These are phyloP conservation scores for Scedosporium boydii DNA, from an alignment of 2,329 filamentous ascomycete species.

Conservation along the genomic window DNA sequence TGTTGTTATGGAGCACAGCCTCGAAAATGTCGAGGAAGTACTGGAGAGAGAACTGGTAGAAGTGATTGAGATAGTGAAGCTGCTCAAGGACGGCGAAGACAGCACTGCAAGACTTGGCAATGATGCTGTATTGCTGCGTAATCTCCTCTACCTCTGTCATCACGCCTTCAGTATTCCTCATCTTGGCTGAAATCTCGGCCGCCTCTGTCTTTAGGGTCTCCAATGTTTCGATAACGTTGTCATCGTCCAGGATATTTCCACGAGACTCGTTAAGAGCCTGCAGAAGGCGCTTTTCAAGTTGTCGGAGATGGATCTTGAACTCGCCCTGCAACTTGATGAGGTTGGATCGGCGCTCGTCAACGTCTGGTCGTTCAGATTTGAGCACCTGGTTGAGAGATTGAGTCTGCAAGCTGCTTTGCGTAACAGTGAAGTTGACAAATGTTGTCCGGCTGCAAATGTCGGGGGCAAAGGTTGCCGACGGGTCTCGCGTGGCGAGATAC, in stretches of 20 bases:
- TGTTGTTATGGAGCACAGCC: slow-evolving; percentile 74
- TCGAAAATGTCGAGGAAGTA: slow-evolving; percentile 99
- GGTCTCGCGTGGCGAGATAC: slow-evolving; percentile 90
- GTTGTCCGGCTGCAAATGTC: slow-evolving; percentile 98
- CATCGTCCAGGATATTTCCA: slow-evolving; percentile 95
- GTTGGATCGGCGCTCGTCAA: slow-evolving; percentile 92
- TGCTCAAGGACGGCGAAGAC: slow-evolving; percentile 96
- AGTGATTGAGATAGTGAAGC: slow-evolving; percentile 95
- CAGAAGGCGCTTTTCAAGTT: slow-evolving; percentile 86
- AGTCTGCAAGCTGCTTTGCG: slow-evolving; percentile 95
- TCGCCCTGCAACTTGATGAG: slow-evolving; percentile 98
- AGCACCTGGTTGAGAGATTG: slow-evolving; percentile 96
- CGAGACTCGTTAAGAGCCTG: slow-evolving; percentile 95
- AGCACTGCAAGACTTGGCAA: slow-evolving; percentile 90
- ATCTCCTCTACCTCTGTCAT: slow-evolving; percentile 98
- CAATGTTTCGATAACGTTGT: slow-evolving; percentile 94
- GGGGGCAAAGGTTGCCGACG: slow-evolving; percentile 88
- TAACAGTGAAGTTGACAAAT: slow-evolving; percentile 99
- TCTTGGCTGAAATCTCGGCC: slow-evolving; percentile 91
- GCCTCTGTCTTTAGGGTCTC: slow-evolving; percentile 98
- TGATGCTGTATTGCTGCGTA: slow-evolving; percentile 85
- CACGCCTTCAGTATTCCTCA: slow-evolving; percentile 91
- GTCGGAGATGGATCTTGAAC: slow-evolving; percentile 95
- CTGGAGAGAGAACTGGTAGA: slow-evolving; percentile 97
- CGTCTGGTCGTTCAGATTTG: slow-evolving; percentile 93